Evolutionary conservation across 140 eudicot species (phyloP).

Genomic region (Stevia rebaudiana): DNA sequence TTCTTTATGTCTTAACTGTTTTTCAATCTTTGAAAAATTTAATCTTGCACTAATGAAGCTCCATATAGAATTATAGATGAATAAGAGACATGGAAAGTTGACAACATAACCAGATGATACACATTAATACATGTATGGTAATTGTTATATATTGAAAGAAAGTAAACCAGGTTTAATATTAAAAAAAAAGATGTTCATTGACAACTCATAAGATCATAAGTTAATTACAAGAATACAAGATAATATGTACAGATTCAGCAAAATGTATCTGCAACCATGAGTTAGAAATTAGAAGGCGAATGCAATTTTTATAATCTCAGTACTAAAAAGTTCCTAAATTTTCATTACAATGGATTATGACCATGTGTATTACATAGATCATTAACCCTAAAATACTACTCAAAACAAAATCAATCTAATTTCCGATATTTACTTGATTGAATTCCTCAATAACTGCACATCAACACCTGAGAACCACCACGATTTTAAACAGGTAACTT

Average conservation of each 20-base stretch:
- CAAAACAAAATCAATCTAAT: not conserved
- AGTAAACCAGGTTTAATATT: not conserved
- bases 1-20: not conserved
- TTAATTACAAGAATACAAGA: not conserved
- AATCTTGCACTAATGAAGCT: not conserved
- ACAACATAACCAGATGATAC: not conserved
- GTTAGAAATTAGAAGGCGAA: not conserved
- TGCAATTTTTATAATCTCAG: not conserved
- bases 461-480: conserved; percentile 1
- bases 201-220: not conserved
- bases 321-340: not conserved
- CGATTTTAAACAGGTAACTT: not conserved
- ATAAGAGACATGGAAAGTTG: not conserved
- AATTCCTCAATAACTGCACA: not conserved
- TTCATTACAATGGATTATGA: not conserved
- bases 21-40: not conserved
- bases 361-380: not conserved
- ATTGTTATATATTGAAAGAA: not conserved
- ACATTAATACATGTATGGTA: not conserved
- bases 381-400: conserved; percentile 23
- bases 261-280: not conserved
- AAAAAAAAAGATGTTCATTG: not conserved
- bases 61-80: not conserved
- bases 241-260: not conserved
- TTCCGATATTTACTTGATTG: not conserved